phyloP scores from a whole-genome alignment of 352 stramenopile genomes.

The Phytophthora foliorum region DNA sequence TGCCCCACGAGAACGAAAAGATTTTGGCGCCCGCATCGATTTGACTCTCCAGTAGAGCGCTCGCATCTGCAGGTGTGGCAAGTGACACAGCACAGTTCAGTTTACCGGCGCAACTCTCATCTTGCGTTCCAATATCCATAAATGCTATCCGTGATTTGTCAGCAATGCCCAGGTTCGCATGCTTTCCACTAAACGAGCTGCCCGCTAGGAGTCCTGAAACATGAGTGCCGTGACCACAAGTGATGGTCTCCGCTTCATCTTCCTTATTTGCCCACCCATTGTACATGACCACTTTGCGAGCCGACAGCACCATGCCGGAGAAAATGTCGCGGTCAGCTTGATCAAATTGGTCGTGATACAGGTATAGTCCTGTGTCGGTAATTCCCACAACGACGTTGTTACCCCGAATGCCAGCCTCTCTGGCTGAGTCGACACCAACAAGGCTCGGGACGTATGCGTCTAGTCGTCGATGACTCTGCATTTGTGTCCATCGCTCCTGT shows the following conservation, averaged over 20 bases:
- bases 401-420: slow-evolving; percentile 69
- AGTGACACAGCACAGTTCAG: slow-evolving; percentile 65
- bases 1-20: slow-evolving; percentile 90
- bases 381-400: slow-evolving; percentile 84
- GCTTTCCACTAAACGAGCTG: slow-evolving; percentile 70
- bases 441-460: slow-evolving; percentile 71
- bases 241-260: slow-evolving; percentile 74
- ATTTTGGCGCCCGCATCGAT: slow-evolving; percentile 78
- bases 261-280: slow-evolving; percentile 74
- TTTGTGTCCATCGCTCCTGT: slow-evolving; percentile 30
- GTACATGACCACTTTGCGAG: slow-evolving; percentile 85
- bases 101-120: slow-evolving; percentile 52
- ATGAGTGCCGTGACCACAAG: slow-evolving; percentile 91
- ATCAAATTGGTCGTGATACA: slow-evolving; percentile 88
- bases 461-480: slow-evolving; percentile 54
- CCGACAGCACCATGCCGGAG: slow-evolving; percentile 42
- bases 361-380: slow-evolving; percentile 84
- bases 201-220: slow-evolving; percentile 85
- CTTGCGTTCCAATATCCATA: slow-evolving; percentile 90
- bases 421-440: slow-evolving; percentile 70
- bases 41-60: slow-evolving; percentile 71
- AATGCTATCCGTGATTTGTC: slow-evolving; percentile 89
- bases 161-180: slow-evolving; percentile 77
- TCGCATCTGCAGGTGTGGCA: slow-evolving; percentile 68
- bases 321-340: slow-evolving; percentile 68